Evolutionary conservation across 768 basidiomycete species (phyloP), one percentile per base, ranked within the genome.

Genomic region (Mycena olivaceomarginata): DNA sequence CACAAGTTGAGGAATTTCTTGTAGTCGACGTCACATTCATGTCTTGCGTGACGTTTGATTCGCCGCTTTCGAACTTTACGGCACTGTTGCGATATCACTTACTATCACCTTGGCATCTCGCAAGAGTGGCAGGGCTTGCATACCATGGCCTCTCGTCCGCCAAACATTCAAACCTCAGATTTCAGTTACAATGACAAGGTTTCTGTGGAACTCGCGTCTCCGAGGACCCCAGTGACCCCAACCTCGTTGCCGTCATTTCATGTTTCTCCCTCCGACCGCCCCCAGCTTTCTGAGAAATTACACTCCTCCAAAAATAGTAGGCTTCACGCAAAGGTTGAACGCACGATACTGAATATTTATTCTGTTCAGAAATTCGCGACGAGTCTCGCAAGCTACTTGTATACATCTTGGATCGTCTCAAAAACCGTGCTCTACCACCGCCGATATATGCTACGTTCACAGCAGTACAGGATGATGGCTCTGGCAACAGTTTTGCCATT

Each of bases 351-450:
- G 6, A 22, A 4, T n/a, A 25, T 39, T 45, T 6, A 60, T 37
- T 13, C 16, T 63, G 20, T 43, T 4, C 25, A 22, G 43, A 65
- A 77, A 89, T 89, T 40, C 87, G 87, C 45, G 89, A 91, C 69
- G 95, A 95, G 83, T 91, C 93, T 11, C 90, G 92, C 65, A 96
- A 96, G 82, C 87, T 95, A 31, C 86, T 96, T 5, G 89, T 91
- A 0, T 92, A 94, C 82, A 86, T 95, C 40, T 85, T 96, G 18
- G 87, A 87, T 22, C 92, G 93, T 79, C 88, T 97, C n/a, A 89
- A 91, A 63, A 86, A 85, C 66, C 89, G 95, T 71, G 85, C 85
- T 5, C 87, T 88, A 76, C 92, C 93, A 41, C 91, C 92, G 3
- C 82, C 91, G 2, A 84, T 92, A 45, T 89, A 90, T 71, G 90